Base-by-base conservation (phyloP, 2,329 filamentous ascomycete species). In the Lecanosticta acicola region DNA sequence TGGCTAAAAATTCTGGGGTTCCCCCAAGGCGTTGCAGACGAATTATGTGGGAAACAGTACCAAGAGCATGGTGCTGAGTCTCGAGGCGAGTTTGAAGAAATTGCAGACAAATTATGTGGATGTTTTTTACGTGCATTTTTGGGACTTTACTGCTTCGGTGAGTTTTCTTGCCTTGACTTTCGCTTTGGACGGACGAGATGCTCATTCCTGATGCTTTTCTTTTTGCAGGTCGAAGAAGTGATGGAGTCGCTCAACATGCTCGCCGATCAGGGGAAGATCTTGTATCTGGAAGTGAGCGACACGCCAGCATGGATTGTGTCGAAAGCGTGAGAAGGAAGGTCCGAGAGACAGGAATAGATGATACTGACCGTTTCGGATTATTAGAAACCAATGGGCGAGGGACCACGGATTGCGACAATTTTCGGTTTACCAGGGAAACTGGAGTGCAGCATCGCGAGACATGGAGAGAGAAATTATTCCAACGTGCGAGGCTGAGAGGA, bases 71-170 rank as follows among this genome's bases (percentile, higher is more conserved):
- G 71, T 73, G 26, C 77, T 66, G 68, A 81, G 48, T 72, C 40
- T 65, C 1, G 48, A 55, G 19, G 55, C 51, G 19, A 59, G 54
- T 24, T 32, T 65, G 37, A 59, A 64, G 41, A 83, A 80, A 65
- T 70, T 82, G 41, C 74, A 81, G 64, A 85, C 82, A 0, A 71
- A 76, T 43, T 87, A 87, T 59, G 80, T 87, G 46, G 84, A 87
- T 57, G 57, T 84, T 19, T 48, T 62, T 3, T 63, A 63, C 38
- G 50, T 64, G 4, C 69, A 71, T 48, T 59, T 66, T 39, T 47
- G 45, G 44, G 49, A 52, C 34, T 52, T 46, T 26, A 44, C 49
- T 8, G 43, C 49, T 16, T 76, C 74, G 0, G 78, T 85, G 24
- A n/a, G n/a, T n/a, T n/a, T n/a, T n/a, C n/a, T n/a, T n/a, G n/a